phyloP scores from a whole-genome alignment of 2,329 filamentous ascomycete genomes.

The Coccinonectria pachysandricola region DNA sequence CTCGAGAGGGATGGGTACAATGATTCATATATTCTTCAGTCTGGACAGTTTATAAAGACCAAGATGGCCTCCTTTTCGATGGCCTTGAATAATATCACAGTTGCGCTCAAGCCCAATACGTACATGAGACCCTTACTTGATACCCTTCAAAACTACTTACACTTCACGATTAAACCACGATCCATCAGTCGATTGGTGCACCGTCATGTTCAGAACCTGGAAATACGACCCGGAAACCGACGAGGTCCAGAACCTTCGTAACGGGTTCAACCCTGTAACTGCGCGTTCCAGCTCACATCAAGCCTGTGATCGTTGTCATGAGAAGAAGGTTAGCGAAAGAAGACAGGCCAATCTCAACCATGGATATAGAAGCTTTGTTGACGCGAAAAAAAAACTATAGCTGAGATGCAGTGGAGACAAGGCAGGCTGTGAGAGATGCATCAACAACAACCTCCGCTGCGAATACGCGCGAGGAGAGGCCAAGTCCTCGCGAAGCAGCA shows the following conservation, averaged over 20 bases:
- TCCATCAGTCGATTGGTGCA: no score
- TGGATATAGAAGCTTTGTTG: neutral
- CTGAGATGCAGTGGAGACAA: constrained; percentile 29
- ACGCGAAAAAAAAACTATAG: constrained; percentile 13
- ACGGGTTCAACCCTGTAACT: constrained; percentile 26
- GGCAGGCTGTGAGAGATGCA: constrained; percentile 26
- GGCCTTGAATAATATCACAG: no score
- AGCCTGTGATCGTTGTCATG: constrained; percentile 28
- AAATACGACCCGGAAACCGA: constrained; percentile 29
- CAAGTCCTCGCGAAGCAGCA: constrained; percentile 22
- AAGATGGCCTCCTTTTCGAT: no score
- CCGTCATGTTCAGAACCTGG: constrained; percentile 27
- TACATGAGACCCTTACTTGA: no score
- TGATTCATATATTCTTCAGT: no score
- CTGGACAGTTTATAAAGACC: no score
- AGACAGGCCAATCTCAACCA: no score
- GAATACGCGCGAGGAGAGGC: constrained; percentile 26
- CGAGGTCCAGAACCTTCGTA: constrained; percentile 27
- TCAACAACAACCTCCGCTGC: constrained; percentile 20
- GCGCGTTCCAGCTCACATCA: constrained; percentile 29
- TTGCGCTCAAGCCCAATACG: no score
- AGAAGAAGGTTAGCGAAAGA: constrained; percentile 25
- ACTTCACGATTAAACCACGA: no score
- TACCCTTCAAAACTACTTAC: no score
- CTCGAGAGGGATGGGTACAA: no score